Base-by-base conservation (phyloP, 2,329 filamentous ascomycete genomes). In the Pleurostoma richardsiae region DNA sequence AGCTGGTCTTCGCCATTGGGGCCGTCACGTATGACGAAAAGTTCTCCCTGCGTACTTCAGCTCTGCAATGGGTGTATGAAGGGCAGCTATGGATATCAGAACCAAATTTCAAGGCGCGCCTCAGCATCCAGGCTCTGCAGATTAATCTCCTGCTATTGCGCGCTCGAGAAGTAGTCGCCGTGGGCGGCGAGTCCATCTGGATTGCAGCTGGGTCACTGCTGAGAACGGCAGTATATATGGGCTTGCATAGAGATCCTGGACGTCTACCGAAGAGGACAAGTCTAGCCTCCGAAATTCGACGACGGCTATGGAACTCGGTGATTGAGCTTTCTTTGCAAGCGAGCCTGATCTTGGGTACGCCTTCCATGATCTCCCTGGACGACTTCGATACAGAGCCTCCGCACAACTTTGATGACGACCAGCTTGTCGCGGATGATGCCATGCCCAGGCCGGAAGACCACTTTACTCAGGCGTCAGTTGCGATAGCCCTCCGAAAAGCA, bases 231-330 rank as follows among this genome's bases (percentile, higher is more conserved):
- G 73, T 83, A 19, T 19, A 19, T 71, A 79, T 82, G 69, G 79
- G 80, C 4, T 64, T 82, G 5, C 78, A 83, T 55, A 71, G 76
- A 2, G 79, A 83, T 46, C 79, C 80, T 0, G 67, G 63, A 29
- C 63, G 70, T 47, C 68, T 80, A 4, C 66, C 68, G 5, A 65
- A 68, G 26, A 74, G 77, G 66, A 68, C 73, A 3, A 55, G 62
- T 1, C 69, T 76, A 31, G 66, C 70, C 26, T 66, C 71, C 1
- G 80, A 83, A 59, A 71, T 82, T 59, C 69, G 79, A 2, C 66
- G 79, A 4, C 67, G 79, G 3, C 55, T 83, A 1, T 83, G 79
- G 80, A 71, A 72, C 6, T 78, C 76, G 0, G 69, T 80, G 7
- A 47, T 80, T 4, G 78, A 82, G 55, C 58, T 82, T 3, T 71